These are phyloP conservation scores for Sodiomyces alkalinus DNA, from an alignment of 2,329 filamentous ascomycete genomes.

Conservation along the genomic window DNA sequence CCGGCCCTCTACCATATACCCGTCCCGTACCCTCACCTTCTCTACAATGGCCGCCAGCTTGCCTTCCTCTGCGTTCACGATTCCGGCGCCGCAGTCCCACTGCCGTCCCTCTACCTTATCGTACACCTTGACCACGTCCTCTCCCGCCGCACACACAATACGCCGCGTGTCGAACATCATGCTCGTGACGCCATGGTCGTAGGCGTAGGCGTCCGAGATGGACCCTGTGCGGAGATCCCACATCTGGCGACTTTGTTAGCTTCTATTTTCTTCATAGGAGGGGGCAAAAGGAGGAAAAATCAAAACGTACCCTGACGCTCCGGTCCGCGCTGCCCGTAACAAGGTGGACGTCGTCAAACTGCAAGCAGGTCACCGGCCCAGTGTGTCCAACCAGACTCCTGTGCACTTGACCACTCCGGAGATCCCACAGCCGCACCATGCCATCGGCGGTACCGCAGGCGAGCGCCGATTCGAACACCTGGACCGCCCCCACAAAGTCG, in stretches of 20 bases:
- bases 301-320: conserved; percentile 76
- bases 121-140: conserved; percentile 93
- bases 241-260: conserved; percentile 47
- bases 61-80: conserved; percentile 50
- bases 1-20: conserved; percentile 83
- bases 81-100: conserved; percentile 89
- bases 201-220: conserved; percentile 91
- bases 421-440: conserved; percentile 93
- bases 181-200: conserved; percentile 78
- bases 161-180: conserved; percentile 94
- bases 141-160: conserved; percentile 80
- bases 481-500: conserved; percentile 86
- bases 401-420: conserved; percentile 93
- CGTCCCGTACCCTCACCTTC: conserved; percentile 79
- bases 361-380: conserved; percentile 80
- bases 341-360: conserved; percentile 91
- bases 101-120: conserved; percentile 92
- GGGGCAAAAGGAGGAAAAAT: too few species aligned
- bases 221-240: conserved; percentile 96
- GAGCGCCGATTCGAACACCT: conserved; percentile 90
- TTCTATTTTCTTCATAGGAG: neutral
- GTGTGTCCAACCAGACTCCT: conserved; percentile 91
- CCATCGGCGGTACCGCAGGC: conserved; percentile 95
- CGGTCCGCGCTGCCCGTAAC: conserved; percentile 87
- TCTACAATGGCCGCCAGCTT: conserved; percentile 59